Percentiles rank a stretch among this genome's conserved stretches.
Conservation (phyloP, 352 stramenopile genomes). For the Globisporangium acanthophoron region DNA sequence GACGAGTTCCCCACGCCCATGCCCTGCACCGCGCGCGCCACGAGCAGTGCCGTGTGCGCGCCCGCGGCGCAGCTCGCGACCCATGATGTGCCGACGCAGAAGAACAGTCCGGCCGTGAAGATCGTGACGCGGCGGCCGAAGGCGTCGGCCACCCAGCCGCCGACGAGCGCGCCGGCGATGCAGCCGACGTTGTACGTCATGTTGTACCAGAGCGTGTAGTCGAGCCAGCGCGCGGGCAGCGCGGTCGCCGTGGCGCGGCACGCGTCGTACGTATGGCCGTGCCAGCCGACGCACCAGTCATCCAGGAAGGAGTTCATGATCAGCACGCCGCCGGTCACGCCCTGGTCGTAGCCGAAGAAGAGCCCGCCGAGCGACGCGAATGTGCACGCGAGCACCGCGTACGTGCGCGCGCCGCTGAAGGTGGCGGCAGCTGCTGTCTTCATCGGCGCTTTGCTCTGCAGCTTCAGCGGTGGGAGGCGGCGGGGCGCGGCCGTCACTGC, state of each 20-base stretch:
- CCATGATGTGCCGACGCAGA: constrained; percentile 18
- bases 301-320: constrained; percentile 22
- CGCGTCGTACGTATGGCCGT: constrained; percentile 9
- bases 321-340: constrained; percentile 10
- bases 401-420: constrained; percentile 6
- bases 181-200: constrained; percentile 29
- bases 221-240: constrained; percentile 19
- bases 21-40: constrained; percentile 15
- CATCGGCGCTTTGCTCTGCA: no score
- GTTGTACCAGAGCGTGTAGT: constrained; percentile 34
- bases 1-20: constrained; percentile 24
- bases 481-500: no score
- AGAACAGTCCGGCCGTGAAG: constrained; percentile 17
- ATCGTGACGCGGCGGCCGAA: constrained; percentile 18
- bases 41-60: constrained; percentile 7
- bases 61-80: constrained; percentile 1
- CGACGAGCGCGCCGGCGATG: constrained; percentile 5
- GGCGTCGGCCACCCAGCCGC: constrained; percentile 13
- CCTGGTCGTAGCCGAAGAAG: constrained; percentile 8
- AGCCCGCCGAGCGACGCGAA: constrained; percentile 6
- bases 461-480: no score
- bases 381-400: constrained; percentile 28
- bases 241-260: background rate
- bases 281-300: constrained; percentile 18
- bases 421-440: background rate